Evolutionary conservation across 2,329 filamentous ascomycete genomes (phyloP), one percentile per base, ranked within the genome.

Genomic region (Cladophialophora exuberans): DNA sequence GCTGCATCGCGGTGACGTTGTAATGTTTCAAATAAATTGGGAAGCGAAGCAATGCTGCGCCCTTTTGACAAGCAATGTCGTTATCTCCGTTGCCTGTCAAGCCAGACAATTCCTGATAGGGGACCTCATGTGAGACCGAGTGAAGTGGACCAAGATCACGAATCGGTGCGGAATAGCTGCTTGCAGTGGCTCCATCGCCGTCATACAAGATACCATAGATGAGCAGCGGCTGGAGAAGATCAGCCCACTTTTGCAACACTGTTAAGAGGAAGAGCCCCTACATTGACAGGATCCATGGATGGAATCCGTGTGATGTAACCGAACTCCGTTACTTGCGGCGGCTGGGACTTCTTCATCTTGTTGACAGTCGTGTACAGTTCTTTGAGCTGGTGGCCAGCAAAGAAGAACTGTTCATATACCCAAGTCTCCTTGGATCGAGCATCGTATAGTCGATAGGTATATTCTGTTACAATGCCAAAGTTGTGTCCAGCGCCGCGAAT

Each of bases 401-500:
- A 31, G 13, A 31, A 7, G 28, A 31, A 31, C 13, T 31, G 28
- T 13, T 31, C 7, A 31, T 7, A 31, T 31, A 13, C 28, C 28
- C 28, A 31, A 7, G 28, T 31, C 7, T 31, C 28, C 7, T 31
- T 13, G 28, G 28, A 31, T 13, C 13, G 28, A 31, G 28, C 28
- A 13, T 31, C 28, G 28, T 31, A 31, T 7, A 31, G 7, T 6
- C 28, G 28, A 31, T 7, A 13, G 6, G 28, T 31, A 13, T 31
- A 52, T 11, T 45, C 23, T 1, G 77, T 81, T 13, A 83, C 77
- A 49, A 84, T 75, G 35, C 81, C 82, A 54, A 84, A 83, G 66
- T 83, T 84, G 55, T 83, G 78, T 1, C 81, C 82, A 1, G 81
- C 82, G 3, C 82, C 82, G 44, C 73, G 72, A 60, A 84, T 72